These are phyloP conservation scores for Colletotrichum falcatum DNA, from an alignment of 2,329 filamentous ascomycete species.

Conservation along the genomic window DNA sequence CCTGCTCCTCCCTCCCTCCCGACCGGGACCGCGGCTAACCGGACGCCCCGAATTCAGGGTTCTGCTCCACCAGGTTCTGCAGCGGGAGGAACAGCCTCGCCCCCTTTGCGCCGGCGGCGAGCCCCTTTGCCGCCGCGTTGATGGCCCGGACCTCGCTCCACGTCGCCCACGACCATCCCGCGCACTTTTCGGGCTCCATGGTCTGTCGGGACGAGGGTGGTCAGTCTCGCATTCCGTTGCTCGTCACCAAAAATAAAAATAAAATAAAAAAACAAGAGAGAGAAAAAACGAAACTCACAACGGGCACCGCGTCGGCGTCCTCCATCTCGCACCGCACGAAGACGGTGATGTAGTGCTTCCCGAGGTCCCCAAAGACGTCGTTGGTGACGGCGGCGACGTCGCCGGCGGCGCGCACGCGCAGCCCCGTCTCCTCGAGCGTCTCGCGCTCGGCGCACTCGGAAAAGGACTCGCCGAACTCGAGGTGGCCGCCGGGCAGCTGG, in stretches of 20 bases:
- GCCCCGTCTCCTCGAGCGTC: constrained; percentile 76
- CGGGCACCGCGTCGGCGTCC: constrained; percentile 61
- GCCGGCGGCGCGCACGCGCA: constrained; percentile 63
- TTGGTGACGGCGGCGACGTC: constrained; percentile 74
- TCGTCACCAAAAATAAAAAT: too few relatives aligned
- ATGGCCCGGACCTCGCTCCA: constrained; percentile 56
- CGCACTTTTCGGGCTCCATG: constrained; percentile 64
- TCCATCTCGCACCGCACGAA: constrained; percentile 69
- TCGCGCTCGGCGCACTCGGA: constrained; percentile 75
- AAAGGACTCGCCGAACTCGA: constrained; percentile 76
- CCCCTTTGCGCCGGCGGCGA: constrained; percentile 21
- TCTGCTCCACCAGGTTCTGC: constrained; percentile 47
- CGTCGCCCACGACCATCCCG: constrained; percentile 61
- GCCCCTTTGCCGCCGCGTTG: constrained; percentile 12
- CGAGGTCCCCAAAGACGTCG: constrained; percentile 68
- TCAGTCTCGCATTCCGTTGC: background rate
- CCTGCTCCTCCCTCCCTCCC: too few relatives aligned
- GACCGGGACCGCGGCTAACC: too few relatives aligned
- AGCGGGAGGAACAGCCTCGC: constrained; percentile 51
- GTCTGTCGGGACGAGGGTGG: constrained; percentile 38
- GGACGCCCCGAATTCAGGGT: constrained; percentile 32
- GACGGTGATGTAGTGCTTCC: constrained; percentile 80
- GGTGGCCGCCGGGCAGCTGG: constrained; percentile 80
- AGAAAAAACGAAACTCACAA: too few relatives aligned
- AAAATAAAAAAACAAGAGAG: too few relatives aligned